phyloP scores from a whole-genome alignment of 306 rosid genomes.

The Dalbergia cochinchinensis region DNA sequence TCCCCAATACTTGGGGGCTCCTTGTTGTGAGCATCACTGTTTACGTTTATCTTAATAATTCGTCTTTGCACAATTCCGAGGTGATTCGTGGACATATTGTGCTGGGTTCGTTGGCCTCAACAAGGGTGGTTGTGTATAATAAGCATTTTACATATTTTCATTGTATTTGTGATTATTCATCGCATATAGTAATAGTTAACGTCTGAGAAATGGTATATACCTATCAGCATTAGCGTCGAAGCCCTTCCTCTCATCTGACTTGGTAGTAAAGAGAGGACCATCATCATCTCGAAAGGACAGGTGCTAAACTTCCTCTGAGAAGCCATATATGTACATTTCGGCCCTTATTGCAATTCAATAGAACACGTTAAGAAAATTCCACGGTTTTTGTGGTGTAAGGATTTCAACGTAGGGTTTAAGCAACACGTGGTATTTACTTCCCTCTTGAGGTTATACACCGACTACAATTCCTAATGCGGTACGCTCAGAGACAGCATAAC shows the following conservation, averaged over 20 bases:
- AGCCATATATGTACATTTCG: conserved; percentile 7
- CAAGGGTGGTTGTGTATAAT: too few species aligned
- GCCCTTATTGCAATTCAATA: conserved; percentile 5
- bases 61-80: too few species aligned
- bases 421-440: not conserved
- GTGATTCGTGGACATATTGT: too few species aligned
- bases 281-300: conserved; percentile 15
- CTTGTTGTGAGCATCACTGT: not conserved
- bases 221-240: conserved; percentile 2
- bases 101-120: too few species aligned
- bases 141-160: not conserved
- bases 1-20: not conserved
- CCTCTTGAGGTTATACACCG: not conserved
- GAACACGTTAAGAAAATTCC: not conserved
- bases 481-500: not conserved
- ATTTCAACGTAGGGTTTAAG: not conserved
- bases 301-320: conserved; percentile 21
- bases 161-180: not conserved
- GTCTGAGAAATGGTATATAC: not conserved
- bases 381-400: not conserved
- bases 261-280: not conserved
- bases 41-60: not conserved
- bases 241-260: not conserved
- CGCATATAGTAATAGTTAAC: not conserved
- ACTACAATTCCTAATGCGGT: not conserved